phyloP scores from a whole-genome alignment of 805 yeast species.

The Hanseniaspora pseudoguilliermondii region DNA sequence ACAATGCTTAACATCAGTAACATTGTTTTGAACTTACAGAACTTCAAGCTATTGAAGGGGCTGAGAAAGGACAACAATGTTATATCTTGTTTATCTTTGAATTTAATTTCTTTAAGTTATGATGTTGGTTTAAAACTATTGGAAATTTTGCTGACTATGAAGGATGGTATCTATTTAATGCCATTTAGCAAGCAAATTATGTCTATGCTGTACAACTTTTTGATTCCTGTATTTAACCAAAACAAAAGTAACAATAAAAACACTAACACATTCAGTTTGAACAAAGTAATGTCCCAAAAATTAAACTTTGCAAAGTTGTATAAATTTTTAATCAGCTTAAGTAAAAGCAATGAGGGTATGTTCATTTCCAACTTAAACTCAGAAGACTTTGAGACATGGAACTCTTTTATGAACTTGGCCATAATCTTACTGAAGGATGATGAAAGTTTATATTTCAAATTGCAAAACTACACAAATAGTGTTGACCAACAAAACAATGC shows the following conservation, averaged over 20 bases:
- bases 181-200: constrained; percentile 7
- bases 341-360: constrained; percentile 15
- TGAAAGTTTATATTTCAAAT: constrained; percentile 23
- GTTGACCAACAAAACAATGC: constrained; percentile 4
- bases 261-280: constrained; percentile 14
- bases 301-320: constrained; percentile 5
- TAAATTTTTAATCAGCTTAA: constrained; percentile 11
- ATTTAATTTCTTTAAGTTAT: constrained; percentile 31
- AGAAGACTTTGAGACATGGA: constrained; percentile 39
- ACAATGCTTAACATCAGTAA: constrained; percentile 39
- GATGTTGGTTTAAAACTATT: constrained; percentile 21
- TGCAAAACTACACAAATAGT: constrained; percentile 15
- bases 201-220: constrained; percentile 3
- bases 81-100: constrained; percentile 33
- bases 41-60: constrained; percentile 44
- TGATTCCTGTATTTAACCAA: constrained; percentile 8
- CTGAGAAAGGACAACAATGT: constrained; percentile 35
- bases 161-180: not conserved
- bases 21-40: constrained; percentile 41
- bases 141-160: not conserved
- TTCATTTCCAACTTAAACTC: constrained; percentile 15
- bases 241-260: not conserved
- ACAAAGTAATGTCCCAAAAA: constrained; percentile 17
- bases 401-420: constrained; percentile 48
- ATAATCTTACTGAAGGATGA: constrained; percentile 30